These are phyloP conservation scores for Nicotiana tomentosiformis DNA, from an alignment of 257 asterid species.

Conservation along the genomic window DNA sequence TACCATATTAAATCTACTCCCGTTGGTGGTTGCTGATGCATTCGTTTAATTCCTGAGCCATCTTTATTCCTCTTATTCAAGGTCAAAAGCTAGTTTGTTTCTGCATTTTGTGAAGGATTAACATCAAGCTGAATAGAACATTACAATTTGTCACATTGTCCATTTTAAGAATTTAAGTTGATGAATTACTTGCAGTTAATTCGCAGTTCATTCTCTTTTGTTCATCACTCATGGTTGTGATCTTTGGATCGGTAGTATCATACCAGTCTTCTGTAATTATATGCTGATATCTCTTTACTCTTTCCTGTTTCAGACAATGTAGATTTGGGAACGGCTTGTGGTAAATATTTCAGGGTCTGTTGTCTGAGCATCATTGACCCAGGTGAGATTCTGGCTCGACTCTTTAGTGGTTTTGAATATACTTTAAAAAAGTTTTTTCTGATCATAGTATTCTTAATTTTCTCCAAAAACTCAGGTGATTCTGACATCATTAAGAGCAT, in stretches of 20 bases:
- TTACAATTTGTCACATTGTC: not conserved
- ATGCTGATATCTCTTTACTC: not conserved
- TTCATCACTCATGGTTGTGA: not conserved
- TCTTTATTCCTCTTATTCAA: not conserved
- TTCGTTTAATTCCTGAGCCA: not conserved
- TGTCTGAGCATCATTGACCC: conserved; percentile 75
- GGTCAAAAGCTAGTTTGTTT: not conserved
- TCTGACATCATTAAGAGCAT: conserved; percentile 63
- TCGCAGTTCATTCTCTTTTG: not conserved
- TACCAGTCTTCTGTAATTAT: not conserved
- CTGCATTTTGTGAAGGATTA: not conserved
- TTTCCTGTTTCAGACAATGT: conserved; percentile 43
- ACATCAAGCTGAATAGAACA: not conserved
- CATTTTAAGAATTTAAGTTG: not conserved
- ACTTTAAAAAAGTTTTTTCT: too few species aligned
- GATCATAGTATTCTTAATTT: not conserved
- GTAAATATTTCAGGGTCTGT: conserved; percentile 63
- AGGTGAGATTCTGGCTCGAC: conserved; percentile 23
- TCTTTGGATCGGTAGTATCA: not conserved
- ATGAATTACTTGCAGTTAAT: not conserved
- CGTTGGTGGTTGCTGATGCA: not conserved
- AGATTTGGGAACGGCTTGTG: conserved; percentile 76
- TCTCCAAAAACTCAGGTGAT: conserved; percentile 42
- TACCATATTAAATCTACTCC: too few species aligned
- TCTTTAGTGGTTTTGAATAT: not conserved